Base-by-base conservation (phyloP, 2,329 filamentous ascomycete genomes). In the Fusarium staphyleae region DNA sequence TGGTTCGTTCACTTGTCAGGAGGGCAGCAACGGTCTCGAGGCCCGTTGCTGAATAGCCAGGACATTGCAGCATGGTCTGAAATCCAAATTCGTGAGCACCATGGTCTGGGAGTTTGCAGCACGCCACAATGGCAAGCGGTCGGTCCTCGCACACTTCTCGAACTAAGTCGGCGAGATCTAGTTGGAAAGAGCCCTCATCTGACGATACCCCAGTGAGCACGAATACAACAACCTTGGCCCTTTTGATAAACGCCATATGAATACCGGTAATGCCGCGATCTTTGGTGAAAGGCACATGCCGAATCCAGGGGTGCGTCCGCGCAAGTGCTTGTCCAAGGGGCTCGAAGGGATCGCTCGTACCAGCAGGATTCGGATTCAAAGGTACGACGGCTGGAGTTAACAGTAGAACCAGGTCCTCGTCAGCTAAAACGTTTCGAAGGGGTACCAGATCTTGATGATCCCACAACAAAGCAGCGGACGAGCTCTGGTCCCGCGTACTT, bases 231-330 rank as follows among this genome's bases (percentile, higher is more conserved):
- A 79, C 78, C 39, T 79, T 80, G 4, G 86, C 85, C 48, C 82
- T 76, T 50, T 78, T 80, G 46, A 90, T 80, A 63, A 89, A 88
- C 44, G 79, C 80, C 41, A 81, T 74, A 70, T 92, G 86, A 36
- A 83, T 80, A 16, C 79, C 77, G 3, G 85, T 88, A 69, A 90
- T 84, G 34, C 87, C 87, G 52, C 78, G 72, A 45, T 79, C 78
- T 39, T 84, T 81, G 5, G 85, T 83, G 66, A 90, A 93, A 5
- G 89, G 88, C 35, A 91, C 83, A 68, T 92, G 89, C 15, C 87
- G 83, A 55, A 92, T 78, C 70, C 78, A 79, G 3, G 79, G 74
- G 66, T 89, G 86, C 61, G 81, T 78, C 41, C 73, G 76, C 41
- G 84, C 82, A 41, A 93, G 71, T 36, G 84, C 81, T 57, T 81